Evolutionary conservation across 2,329 filamentous ascomycete species (phyloP).

Genomic region (Claviceps fusiformis): DNA sequence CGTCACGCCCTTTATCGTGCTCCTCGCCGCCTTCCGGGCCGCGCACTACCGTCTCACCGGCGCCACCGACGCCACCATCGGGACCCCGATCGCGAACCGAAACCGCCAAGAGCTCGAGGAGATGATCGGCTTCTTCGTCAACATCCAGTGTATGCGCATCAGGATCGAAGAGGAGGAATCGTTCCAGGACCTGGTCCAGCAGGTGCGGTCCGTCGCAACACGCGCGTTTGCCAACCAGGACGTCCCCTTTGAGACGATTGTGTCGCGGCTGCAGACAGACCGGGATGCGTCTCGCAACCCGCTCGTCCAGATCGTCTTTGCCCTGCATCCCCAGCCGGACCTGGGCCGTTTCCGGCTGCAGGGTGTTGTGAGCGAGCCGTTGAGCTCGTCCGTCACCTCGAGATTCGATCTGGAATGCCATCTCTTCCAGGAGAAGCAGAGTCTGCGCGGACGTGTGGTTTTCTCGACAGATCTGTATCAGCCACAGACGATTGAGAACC

Average conservation of each 20-base stretch:
- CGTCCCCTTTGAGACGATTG: conserved; percentile 10
- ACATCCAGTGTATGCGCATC: conserved; percentile 14
- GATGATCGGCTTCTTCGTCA: conserved; percentile 15
- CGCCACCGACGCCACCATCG: conserved; percentile 3
- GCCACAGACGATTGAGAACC: neutral
- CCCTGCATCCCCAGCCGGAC: conserved; percentile 11
- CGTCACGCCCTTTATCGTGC: neutral
- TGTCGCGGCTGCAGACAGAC: conserved; percentile 5
- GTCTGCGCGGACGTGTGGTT: neutral
- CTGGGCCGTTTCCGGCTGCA: conserved; percentile 10
- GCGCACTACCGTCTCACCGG: neutral
- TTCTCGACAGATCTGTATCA: neutral
- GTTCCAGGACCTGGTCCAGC: neutral
- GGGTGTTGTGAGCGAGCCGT: conserved; percentile 6
- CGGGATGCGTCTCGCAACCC: conserved; percentile 10
- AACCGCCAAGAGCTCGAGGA: conserved; percentile 11
- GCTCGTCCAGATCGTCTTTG: conserved; percentile 10
- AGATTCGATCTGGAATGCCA: conserved; percentile 12
- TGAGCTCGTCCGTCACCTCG: conserved; percentile 3
- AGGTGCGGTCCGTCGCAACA: neutral
- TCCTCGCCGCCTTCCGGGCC: neutral
- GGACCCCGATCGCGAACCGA: conserved; percentile 11
- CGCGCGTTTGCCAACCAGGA: conserved; percentile 8
- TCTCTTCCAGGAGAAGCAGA: neutral
- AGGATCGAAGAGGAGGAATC: neutral